Percentiles rank a stretch among this genome's conserved stretches.
Conservation (phyloP, 305 asterid genomes). For the Solanum hybrid region DNA sequence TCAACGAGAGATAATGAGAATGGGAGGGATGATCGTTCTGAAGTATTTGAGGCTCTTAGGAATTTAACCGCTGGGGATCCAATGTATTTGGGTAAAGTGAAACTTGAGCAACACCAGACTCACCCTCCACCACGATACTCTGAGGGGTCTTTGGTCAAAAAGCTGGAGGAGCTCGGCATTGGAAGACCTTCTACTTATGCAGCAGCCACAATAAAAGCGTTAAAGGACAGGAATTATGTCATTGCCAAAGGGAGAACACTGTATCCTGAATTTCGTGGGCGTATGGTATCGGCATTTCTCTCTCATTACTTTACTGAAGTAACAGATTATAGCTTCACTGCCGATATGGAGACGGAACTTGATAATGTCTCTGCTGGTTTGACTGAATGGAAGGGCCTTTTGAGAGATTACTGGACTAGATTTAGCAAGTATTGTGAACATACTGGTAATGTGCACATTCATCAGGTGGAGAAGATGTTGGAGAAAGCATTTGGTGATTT, state of each 20-base stretch:
- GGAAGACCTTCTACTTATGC: conserved; percentile 98
- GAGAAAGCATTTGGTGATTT: conserved; percentile 64
- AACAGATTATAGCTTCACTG: conserved; percentile 88
- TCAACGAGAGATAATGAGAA: conserved; percentile 25
- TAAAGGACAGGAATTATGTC: conserved; percentile 75
- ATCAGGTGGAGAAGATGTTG: conserved; percentile 92
- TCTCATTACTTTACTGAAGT: conserved; percentile 80
- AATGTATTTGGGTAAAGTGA: conserved; percentile 42
- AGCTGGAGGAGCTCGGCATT: conserved; percentile 91
- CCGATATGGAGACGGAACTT: conserved; percentile 94
- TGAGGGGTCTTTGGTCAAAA: conserved; percentile 71
- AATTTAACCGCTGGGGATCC: conserved; percentile 43
- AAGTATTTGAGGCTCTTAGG: conserved; percentile 42
- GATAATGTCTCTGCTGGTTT: conserved; percentile 88
- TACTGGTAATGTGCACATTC: conserved; percentile 56
- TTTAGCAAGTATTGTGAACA: conserved; percentile 73
- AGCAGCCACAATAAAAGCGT: conserved; percentile 62
- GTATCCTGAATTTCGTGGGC: conserved; percentile 87
- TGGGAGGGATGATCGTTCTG: conserved; percentile 23
- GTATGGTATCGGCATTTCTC: conserved; percentile 93
- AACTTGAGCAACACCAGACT: conserved; percentile 59
- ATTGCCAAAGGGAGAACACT: conserved; percentile 48
- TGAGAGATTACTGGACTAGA: conserved; percentile 86
- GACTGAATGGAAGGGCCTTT: conserved; percentile 97
- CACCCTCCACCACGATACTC: conserved; percentile 75